Base-by-base conservation (phyloP, 1,139 yeast species). In the Yamadazyma atlantica region DNA sequence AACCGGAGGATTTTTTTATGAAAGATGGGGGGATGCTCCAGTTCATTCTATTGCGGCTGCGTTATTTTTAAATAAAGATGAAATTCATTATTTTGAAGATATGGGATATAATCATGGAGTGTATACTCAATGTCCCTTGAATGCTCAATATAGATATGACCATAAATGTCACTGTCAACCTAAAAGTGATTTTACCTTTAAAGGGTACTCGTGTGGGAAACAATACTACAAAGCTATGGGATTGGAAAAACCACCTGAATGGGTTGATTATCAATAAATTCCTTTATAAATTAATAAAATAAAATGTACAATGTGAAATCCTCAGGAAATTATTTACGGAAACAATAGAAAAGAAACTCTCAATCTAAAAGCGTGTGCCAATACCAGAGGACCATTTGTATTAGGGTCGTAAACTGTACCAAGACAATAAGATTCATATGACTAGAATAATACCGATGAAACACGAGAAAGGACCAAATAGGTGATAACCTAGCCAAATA, bases 11-110 rank as follows among this genome's bases (percentile, higher is more conserved):
- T 89, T 89, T 66, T 89, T 85, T 65, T 89, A 89, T 60, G 96
- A 89, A 60, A 73, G 96, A 57, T 89, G 97, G 97, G 96, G 96
- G 23, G 96, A 89, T 61, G 96, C 96, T 0, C 96, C 96, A 4
- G 79, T 88, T 17, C 96, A 88, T 62, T 82, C 95, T 3, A 77
- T 88, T 46, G 90, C 92, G 1, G 94, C 88, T 1, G 71, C 95
- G 0, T 67, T 85, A 41, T 74, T 88, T 57, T 62, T 86, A 46
- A 76, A 82, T 43, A 76, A 73, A 50, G 73, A 73, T 42, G 75
- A 84, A 53, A 66, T 88, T 36, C 95, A 87, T 58, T 86, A 76
- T 67, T 88, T 88, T 57, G 85, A 78, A 39, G 88, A 86, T 51
- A 77, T 88, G 24, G 96, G 96, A 3, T 88, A 88, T 64, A 82